These are phyloP conservation scores for Sphaerulina populicola DNA, from an alignment of 2,329 filamentous ascomycete genomes.

Conservation along the genomic window DNA sequence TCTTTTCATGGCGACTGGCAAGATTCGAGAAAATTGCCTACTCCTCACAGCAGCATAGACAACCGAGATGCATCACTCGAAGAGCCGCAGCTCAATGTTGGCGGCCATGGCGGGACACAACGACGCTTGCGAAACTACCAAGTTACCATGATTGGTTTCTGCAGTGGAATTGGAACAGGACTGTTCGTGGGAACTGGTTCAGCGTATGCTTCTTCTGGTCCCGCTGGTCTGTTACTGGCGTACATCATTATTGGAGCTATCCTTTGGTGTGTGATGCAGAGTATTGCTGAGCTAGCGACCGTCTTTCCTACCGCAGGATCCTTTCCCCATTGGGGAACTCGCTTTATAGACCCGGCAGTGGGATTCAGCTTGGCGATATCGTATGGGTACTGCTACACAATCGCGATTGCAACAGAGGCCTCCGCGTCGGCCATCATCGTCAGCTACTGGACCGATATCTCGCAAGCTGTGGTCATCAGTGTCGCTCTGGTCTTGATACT, in stretches of 20 bases:
- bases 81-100: conserved; percentile 12
- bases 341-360: conserved; percentile 31
- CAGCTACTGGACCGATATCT: conserved; percentile 22
- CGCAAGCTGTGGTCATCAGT: conserved; percentile 22
- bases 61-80: not conserved
- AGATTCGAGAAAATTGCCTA: not conserved
- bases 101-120: conserved; percentile 19
- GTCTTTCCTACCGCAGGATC: conserved; percentile 24
- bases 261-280: conserved; percentile 30
- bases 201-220: conserved; percentile 42
- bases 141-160: conserved; percentile 22
- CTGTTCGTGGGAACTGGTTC: conserved; percentile 45
- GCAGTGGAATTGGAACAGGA: conserved; percentile 38
- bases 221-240: conserved; percentile 40
- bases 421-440: conserved; percentile 25
- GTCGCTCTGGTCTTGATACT: conserved; percentile 21
- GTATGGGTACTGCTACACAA: conserved; percentile 27
- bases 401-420: conserved; percentile 23
- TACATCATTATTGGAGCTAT: conserved; percentile 31
- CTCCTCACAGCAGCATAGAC: not conserved
- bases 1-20: too few species aligned
- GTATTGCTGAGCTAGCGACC: conserved; percentile 28
- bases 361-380: conserved; percentile 32
- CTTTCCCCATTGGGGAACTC: conserved; percentile 28
- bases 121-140: conserved; percentile 18